Conservation (phyloP, 129 eudicot genomes). For the Saussurea involucrata region DNA sequence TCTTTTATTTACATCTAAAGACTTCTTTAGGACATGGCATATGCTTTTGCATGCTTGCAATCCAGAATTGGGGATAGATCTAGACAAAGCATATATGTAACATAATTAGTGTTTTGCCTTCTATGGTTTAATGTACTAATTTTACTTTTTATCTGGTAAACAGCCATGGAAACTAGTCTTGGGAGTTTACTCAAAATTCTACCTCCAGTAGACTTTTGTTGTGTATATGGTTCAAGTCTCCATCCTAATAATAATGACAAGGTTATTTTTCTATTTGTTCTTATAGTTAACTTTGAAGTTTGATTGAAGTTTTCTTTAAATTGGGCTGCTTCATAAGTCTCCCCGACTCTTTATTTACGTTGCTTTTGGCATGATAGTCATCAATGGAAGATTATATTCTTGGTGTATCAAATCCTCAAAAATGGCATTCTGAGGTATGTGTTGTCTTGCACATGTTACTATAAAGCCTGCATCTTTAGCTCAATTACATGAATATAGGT, state of each 20-base stretch:
- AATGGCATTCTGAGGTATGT: constrained; percentile 81
- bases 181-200: constrained; percentile 57
- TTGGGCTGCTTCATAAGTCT: constrained; percentile 10
- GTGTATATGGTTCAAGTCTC: constrained; percentile 75
- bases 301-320: not conserved
- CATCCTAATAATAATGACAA: constrained; percentile 80
- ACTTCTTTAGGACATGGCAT: not conserved
- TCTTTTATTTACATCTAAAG: too few relatives aligned
- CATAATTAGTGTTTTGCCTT: not conserved
- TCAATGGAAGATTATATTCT: constrained; percentile 90
- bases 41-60: too few relatives aligned
- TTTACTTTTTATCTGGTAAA: constrained; percentile 7
- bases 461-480: not conserved
- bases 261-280: constrained; percentile 32
- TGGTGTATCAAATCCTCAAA: constrained; percentile 80
- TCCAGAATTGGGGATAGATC: not conserved
- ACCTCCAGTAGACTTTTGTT: constrained; percentile 89
- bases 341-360: not conserved
- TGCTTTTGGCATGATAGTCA: constrained; percentile 36
- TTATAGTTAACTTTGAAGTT: not conserved
- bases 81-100: not conserved
- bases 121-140: not conserved
- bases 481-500: not conserved
- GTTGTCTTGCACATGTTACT: not conserved
- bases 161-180: constrained; percentile 33